These are phyloP conservation scores for Trichoderma reesei DNA, from an alignment of 495 filamentous ascomycete genomes.

Conservation along the genomic window DNA sequence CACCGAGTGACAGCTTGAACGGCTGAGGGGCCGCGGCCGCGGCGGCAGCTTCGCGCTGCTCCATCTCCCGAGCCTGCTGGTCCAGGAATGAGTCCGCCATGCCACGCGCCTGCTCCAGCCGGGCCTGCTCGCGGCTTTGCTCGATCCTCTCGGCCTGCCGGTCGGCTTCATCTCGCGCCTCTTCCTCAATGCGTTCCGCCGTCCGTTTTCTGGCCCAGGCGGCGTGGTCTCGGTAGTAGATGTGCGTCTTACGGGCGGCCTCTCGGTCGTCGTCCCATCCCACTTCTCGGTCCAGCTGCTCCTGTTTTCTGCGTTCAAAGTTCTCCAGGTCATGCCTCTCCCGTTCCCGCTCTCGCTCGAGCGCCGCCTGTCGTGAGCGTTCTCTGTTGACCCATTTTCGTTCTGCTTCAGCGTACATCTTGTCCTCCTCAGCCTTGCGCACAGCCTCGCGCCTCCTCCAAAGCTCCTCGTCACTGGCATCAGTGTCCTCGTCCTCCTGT, in stretches of 20 bases:
- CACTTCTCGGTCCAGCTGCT: slow-evolving; percentile 59
- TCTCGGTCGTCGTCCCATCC: slow-evolving; percentile 90
- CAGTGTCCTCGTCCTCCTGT: slow-evolving; percentile 78
- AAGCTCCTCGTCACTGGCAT: slow-evolving; percentile 79
- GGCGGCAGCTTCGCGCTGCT: slow-evolving; percentile 43
- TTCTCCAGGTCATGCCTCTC: slow-evolving; percentile 68
- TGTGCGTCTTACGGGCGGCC: slow-evolving; percentile 56
- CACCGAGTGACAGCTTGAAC: slow-evolving; percentile 89
- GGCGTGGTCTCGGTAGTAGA: slow-evolving; percentile 79
- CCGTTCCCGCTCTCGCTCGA: slow-evolving; percentile 71
- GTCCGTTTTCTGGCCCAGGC: slow-evolving; percentile 78
- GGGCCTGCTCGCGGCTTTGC: slow-evolving; percentile 52
- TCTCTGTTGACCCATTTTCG: slow-evolving; percentile 86
- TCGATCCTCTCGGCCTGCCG: slow-evolving; percentile 70
- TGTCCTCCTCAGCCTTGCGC: slow-evolving; percentile 64
- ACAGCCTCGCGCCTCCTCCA: slow-evolving; percentile 63
- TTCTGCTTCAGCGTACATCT: slow-evolving; percentile 76
- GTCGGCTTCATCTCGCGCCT: slow-evolving; percentile 68
- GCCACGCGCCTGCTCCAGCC: slow-evolving; percentile 68
- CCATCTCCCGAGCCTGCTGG: slow-evolving; percentile 77
- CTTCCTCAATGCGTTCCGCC: slow-evolving; percentile 60
- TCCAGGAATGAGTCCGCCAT: slow-evolving; percentile 93
- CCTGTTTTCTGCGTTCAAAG: slow-evolving; percentile 39
- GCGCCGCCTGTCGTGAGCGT: slow-evolving; percentile 66
- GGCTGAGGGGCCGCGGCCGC: slow-evolving; percentile 59